Percentiles rank a stretch among this genome's conserved stretches.
Evolutionary conservation across 140 eudicot species (phyloP).

Genomic region (Cichorium intybus): DNA sequence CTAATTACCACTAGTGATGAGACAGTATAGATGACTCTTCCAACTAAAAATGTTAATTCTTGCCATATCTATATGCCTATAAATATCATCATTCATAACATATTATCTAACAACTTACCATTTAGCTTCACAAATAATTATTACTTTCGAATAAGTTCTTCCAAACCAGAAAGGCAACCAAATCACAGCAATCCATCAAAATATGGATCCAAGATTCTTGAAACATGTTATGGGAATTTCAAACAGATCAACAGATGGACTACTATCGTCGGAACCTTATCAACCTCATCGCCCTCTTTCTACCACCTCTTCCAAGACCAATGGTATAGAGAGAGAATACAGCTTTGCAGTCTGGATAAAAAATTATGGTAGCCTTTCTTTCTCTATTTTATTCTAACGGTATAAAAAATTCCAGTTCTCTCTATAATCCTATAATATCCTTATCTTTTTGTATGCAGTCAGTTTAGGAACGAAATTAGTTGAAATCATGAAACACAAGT

Average conservation of each 20-base stretch:
- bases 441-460: constrained; percentile 22
- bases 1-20: constrained; percentile 23
- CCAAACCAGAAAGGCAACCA: constrained; percentile 14
- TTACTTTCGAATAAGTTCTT: background rate
- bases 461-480: constrained; percentile 33
- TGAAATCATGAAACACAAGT: constrained; percentile 38
- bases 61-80: constrained; percentile 18
- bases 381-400: background rate
- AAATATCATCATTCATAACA: constrained; percentile 7
- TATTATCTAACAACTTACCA: constrained; percentile 7
- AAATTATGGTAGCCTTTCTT: constrained; percentile 32
- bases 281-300: constrained; percentile 28
- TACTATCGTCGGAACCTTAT: constrained; percentile 11
- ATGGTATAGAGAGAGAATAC: constrained; percentile 28
- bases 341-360: constrained; percentile 32
- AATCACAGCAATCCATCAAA: constrained; percentile 13
- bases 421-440: background rate
- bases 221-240: constrained; percentile 23
- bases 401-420: background rate
- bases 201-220: constrained; percentile 10
- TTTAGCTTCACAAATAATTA: constrained; percentile 3
- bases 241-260: constrained; percentile 13
- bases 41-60: constrained; percentile 16
- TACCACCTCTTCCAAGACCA: constrained; percentile 23
- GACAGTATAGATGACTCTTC: constrained; percentile 21